Evolutionary conservation across 345 rosid genomes (phyloP).

Genomic region (Cochlearia excelsa): DNA sequence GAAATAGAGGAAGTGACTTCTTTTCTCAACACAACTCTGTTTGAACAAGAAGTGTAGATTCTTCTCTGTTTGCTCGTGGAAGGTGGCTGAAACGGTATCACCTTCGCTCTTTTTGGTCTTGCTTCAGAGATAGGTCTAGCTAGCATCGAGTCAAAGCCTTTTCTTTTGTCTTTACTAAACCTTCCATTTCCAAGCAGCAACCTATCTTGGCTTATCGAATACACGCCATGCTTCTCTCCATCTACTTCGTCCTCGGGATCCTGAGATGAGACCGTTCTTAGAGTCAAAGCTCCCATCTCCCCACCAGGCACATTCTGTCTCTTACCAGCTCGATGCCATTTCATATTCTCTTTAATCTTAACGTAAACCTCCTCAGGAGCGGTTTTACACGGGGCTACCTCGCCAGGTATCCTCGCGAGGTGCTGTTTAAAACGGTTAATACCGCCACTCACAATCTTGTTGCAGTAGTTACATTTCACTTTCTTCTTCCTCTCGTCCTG

Average conservation of each 20-base stretch:
- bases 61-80: constrained; percentile 42
- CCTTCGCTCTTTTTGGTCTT: constrained; percentile 45
- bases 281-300: constrained; percentile 40
- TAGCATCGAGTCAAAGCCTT: constrained; percentile 40
- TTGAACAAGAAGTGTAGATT: constrained; percentile 31
- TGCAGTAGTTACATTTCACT: constrained; percentile 73
- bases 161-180: constrained; percentile 46
- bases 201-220: constrained; percentile 38
- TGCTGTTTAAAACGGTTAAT: constrained; percentile 81
- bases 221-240: constrained; percentile 42
- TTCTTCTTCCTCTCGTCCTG: constrained; percentile 77
- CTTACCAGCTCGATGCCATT: constrained; percentile 74
- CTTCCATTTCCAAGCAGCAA: constrained; percentile 47
- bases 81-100: constrained; percentile 40
- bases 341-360: constrained; percentile 75
- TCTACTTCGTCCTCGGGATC: constrained; percentile 37
- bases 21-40: constrained; percentile 41
- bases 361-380: constrained; percentile 72
- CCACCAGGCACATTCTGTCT: constrained; percentile 56
- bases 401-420: constrained; percentile 81
- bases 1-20: constrained; percentile 56
- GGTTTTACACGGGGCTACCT: constrained; percentile 63
- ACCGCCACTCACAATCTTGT: constrained; percentile 70
- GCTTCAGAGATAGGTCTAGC: constrained; percentile 47
- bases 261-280: constrained; percentile 42